Evolutionary conservation across 108 stramenopile genomes (phyloP).

Genomic region (Poteriospumella lacustris): DNA sequence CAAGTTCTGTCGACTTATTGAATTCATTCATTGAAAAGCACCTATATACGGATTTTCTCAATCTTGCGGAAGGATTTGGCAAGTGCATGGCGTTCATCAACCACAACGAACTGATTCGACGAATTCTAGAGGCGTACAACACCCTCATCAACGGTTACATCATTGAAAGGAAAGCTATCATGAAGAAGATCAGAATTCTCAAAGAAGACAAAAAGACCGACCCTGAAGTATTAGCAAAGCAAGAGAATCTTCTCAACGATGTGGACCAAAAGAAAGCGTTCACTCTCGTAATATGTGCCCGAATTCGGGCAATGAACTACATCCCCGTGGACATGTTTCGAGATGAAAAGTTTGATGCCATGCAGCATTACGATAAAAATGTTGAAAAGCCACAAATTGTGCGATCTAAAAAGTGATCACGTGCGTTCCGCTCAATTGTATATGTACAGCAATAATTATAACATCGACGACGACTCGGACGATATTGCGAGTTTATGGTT

Average conservation of each 20-base stretch:
- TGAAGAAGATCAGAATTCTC: neutral
- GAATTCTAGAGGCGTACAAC: neutral
- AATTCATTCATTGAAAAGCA: neutral
- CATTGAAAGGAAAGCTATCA: conserved; percentile 1
- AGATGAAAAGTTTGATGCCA: conserved; percentile 16
- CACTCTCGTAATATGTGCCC: neutral
- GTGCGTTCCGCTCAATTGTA: too few relatives aligned
- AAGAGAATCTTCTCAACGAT: neutral
- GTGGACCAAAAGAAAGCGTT: neutral
- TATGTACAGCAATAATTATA: too few relatives aligned
- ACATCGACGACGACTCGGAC: too few relatives aligned
- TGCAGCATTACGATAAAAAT: too few relatives aligned
- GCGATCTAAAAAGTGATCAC: too few relatives aligned
- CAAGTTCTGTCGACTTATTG: neutral
- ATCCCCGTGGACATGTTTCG: neutral
- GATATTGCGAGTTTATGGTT: neutral
- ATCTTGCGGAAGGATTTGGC: conserved; percentile 12
- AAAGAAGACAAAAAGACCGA: conserved; percentile 18
- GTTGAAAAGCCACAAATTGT: too few relatives aligned
- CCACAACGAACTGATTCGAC: neutral
- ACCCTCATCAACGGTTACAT: neutral
- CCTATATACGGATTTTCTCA: neutral
- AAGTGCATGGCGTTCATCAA: conserved; percentile 15
- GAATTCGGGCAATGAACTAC: neutral
- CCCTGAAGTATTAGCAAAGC: neutral